These are phyloP conservation scores for Aristolochia californica DNA, from an alignment of 164 flowering plant genomes.

Conservation along the genomic window DNA sequence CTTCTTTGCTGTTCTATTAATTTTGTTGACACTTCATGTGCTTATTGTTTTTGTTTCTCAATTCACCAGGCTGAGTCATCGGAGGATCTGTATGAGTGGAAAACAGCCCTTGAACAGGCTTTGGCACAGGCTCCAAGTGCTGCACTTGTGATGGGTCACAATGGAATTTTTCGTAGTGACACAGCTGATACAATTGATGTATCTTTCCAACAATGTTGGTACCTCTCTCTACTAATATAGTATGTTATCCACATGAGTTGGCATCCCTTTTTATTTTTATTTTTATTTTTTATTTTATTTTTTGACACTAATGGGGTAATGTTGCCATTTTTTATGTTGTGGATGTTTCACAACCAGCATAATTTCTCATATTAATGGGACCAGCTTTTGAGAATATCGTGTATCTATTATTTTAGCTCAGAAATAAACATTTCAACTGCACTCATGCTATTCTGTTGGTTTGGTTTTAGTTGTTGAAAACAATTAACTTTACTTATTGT, in stretches of 20 bases:
- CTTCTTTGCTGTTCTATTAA: background rate
- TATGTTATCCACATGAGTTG: background rate
- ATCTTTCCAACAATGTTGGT: slow-evolving; percentile 85
- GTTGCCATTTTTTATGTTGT: too few species aligned
- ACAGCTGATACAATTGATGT: slow-evolving; percentile 63
- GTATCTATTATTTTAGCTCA: background rate
- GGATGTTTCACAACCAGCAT: too few species aligned
- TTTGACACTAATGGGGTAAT: too few species aligned
- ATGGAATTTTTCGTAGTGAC: slow-evolving; percentile 91
- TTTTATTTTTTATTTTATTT: too few species aligned
- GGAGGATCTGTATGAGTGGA: slow-evolving; percentile 96
- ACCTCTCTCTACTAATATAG: background rate
- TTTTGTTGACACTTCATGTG: background rate
- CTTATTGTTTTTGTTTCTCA: background rate
- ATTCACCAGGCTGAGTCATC: slow-evolving; percentile 78
- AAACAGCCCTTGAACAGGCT: slow-evolving; percentile 90
- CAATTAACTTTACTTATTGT: too few species aligned
- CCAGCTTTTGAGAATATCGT: background rate
- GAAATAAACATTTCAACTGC: too few species aligned
- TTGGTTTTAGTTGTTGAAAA: too few species aligned
- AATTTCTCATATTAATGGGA: too few species aligned
- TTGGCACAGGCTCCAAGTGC: slow-evolving; percentile 98
- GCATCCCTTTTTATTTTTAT: too few species aligned
- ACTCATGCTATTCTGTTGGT: too few species aligned
- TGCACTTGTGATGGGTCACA: slow-evolving; percentile 93